A percentile compares a stretch with the other conserved stretches of the same genome.
phyloP scores from a whole-genome alignment of 2,329 filamentous ascomycete species.

The Zymoseptoria brevis region DNA sequence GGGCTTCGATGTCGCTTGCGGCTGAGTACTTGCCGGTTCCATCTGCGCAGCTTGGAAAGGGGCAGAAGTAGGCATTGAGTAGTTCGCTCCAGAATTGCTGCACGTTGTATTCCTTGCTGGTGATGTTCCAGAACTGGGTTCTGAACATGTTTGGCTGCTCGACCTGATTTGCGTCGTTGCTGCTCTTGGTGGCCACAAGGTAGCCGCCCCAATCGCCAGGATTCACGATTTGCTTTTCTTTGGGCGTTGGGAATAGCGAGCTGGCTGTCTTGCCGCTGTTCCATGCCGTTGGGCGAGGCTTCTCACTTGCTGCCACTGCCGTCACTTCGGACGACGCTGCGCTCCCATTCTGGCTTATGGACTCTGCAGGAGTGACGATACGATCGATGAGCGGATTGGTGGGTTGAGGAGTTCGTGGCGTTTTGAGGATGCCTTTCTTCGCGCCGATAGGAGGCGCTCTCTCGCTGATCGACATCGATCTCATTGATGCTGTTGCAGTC shows the following conservation, averaged over 20 bases:
- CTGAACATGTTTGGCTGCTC: conserved; percentile 6
- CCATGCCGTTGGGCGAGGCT: conserved; percentile 3
- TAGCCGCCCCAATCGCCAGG: neutral
- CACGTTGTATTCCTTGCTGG: conserved; percentile 37
- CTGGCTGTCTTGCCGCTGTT: conserved; percentile 3
- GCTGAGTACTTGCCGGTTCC: conserved; percentile 27
- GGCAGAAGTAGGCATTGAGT: conserved; percentile 46
- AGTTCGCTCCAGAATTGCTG: conserved; percentile 41
- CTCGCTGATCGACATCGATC: conserved; percentile 5
- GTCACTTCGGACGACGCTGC: neutral
- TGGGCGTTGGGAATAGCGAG: conserved; percentile 9
- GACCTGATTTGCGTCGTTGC: neutral
- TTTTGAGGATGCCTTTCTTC: neutral
- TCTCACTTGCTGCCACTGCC: neutral
- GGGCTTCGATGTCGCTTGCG: conserved; percentile 13
- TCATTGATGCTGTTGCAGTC: neutral
- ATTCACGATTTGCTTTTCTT: neutral
- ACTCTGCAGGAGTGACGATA: neutral
- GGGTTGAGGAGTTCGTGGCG: neutral
- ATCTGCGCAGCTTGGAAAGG: conserved; percentile 42
- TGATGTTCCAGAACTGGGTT: conserved; percentile 12
- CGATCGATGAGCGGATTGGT: neutral
- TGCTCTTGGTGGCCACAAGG: neutral
- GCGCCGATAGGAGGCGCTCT: neutral
- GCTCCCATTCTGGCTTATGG: neutral